Evolutionary conservation across 306 rosid species (phyloP).

Genomic region (Ormosia emarginata): DNA sequence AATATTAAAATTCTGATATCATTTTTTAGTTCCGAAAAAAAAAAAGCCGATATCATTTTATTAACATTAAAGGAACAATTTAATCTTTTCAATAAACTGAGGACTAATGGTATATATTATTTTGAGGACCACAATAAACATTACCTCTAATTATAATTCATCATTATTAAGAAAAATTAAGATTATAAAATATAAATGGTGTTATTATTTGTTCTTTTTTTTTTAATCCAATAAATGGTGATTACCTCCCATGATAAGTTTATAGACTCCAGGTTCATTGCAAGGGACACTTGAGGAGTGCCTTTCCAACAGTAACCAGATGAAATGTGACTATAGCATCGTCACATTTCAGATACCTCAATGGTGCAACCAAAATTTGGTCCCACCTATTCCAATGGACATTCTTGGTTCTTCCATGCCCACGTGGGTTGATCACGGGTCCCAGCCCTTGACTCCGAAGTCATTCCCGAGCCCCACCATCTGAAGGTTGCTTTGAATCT

Average conservation of each 20-base stretch:
- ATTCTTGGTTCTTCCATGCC: background rate
- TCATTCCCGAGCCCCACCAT: background rate
- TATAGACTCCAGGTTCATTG: conserved; percentile 5
- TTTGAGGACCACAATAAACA: no score
- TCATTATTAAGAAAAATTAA: no score
- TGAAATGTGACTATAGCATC: background rate
- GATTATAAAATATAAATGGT: background rate
- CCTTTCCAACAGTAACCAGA: conserved; percentile 11
- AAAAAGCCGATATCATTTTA: no score
- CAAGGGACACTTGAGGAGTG: background rate
- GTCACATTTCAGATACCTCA: background rate
- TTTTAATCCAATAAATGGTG: background rate
- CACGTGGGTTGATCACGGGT: background rate
- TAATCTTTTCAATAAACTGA: no score
- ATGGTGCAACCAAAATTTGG: background rate
- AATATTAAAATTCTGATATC: no score
- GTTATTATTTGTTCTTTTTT: background rate
- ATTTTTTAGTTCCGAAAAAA: no score
- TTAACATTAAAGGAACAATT: no score
- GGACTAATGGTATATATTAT: no score
- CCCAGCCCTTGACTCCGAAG: background rate
- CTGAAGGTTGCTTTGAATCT: background rate
- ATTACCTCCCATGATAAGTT: background rate
- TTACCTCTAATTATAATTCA: no score
- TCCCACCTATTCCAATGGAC: background rate